Evolutionary conservation across 805 yeast genomes (phyloP).

Genomic region (Candida argentea): DNA sequence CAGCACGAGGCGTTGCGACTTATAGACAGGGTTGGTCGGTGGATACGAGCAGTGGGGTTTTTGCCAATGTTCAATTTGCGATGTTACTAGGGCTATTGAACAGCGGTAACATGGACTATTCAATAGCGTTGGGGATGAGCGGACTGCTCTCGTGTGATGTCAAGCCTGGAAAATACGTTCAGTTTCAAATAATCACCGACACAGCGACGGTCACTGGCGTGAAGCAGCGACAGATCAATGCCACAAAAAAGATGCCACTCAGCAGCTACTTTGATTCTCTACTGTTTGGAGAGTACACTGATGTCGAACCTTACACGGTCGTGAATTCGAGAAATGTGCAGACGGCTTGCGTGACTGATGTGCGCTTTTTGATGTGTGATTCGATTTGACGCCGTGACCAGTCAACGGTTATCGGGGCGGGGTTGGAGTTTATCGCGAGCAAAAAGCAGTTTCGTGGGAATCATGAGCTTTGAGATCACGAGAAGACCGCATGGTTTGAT

Average conservation of each 20-base stretch:
- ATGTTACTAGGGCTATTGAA: background rate
- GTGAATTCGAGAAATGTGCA: conserved; percentile 2
- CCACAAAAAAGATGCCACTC: conserved; percentile 1
- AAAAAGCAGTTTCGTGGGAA: no score
- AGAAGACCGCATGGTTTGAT: no score
- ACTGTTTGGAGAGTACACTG: conserved; percentile 3
- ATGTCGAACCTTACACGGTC: background rate
- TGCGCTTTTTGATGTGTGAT: background rate
- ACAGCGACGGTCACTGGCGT: conserved; percentile 1
- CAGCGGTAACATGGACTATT: background rate
- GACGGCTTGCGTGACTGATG: conserved; percentile 5
- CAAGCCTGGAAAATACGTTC: conserved; percentile 4
- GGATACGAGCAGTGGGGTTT: background rate
- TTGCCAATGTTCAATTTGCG: conserved; percentile 1
- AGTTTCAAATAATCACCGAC: conserved; percentile 4
- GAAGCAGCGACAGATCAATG: background rate
- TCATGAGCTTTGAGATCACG: no score
- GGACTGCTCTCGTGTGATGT: conserved; percentile 4
- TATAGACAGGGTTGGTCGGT: conserved; percentile 4
- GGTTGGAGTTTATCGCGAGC: no score
- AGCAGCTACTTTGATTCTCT: background rate
- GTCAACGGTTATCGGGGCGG: no score
- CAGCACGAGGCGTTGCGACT: conserved; percentile 2
- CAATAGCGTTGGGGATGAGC: background rate
- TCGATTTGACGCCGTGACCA: no score